phyloP scores from a whole-genome alignment of 306 rosid genomes.

The Luffa acutangula region DNA sequence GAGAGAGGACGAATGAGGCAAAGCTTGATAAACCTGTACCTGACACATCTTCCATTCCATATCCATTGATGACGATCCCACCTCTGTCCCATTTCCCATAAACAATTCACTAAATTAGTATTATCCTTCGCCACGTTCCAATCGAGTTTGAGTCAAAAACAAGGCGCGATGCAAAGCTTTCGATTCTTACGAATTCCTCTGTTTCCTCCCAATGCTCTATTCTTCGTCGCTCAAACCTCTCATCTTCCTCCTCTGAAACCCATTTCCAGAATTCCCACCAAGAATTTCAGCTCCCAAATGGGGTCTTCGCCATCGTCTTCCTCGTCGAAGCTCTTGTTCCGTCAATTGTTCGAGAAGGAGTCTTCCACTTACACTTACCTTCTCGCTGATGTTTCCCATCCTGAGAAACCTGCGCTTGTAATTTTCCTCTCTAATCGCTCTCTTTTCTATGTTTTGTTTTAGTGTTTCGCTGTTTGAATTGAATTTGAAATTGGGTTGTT shows the following conservation, averaged over 20 bases:
- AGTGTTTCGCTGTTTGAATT: not conserved
- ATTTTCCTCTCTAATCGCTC: not conserved
- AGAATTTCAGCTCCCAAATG: constrained; percentile 29
- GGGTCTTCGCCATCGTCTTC: constrained; percentile 9
- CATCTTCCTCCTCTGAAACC: constrained; percentile 9
- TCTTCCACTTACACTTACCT: constrained; percentile 87
- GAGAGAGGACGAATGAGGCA: not conserved
- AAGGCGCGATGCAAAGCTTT: not conserved
- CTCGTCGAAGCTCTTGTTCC: constrained; percentile 50
- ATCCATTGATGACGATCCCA: not conserved
- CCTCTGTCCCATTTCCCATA: not conserved
- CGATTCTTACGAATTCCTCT: constrained; percentile 8
- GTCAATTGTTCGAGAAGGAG: constrained; percentile 92
- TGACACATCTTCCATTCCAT: not conserved
- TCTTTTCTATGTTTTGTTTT: not conserved
- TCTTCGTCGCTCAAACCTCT: constrained; percentile 11
- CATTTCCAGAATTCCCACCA: constrained; percentile 1
- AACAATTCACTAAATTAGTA: not conserved
- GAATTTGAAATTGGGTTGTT: not conserved
- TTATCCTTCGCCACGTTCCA: not conserved
- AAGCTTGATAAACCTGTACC: not conserved
- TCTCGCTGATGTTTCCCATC: constrained; percentile 70
- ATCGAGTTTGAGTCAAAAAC: not conserved
- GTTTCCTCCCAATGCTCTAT: not conserved
- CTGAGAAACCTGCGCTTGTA: constrained; percentile 72